These are phyloP conservation scores for Circinella minor DNA, from an alignment of 371 early-diverging fungal genomes.

Conservation along the genomic window DNA sequence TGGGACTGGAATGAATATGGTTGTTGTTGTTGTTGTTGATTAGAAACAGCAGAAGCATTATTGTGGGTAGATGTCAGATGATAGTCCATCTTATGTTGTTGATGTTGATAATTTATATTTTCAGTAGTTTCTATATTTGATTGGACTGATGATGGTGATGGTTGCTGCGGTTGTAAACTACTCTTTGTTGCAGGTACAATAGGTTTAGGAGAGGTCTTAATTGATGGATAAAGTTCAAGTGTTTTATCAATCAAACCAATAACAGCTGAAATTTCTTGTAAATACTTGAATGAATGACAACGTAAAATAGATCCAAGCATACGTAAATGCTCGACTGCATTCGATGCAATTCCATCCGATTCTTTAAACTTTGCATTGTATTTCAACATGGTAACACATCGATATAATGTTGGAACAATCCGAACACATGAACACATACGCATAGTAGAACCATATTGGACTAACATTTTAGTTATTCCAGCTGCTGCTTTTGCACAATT, in stretches of 20 bases:
- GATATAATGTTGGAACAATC: slow-evolving; percentile 5
- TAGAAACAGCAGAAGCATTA: neutral
- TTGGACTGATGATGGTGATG: neutral
- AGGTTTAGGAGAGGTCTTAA: neutral
- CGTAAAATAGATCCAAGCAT: neutral
- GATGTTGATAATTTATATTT: neutral
- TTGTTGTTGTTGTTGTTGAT: neutral
- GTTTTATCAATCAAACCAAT: neutral
- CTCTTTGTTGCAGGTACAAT: neutral
- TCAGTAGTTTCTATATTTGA: neutral
- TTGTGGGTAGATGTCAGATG: neutral
- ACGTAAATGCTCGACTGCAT: slow-evolving; percentile 7
- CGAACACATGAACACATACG: slow-evolving; percentile 20
- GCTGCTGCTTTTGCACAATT: slow-evolving; percentile 14
- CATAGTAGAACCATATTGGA: neutral
- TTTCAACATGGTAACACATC: slow-evolving; percentile 4
- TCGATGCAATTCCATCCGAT: neutral
- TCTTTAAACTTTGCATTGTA: slow-evolving; percentile 2
- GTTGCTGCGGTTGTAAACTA: neutral
- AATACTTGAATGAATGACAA: slow-evolving; percentile 5
- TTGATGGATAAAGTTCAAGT: neutral
- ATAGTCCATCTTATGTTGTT: neutral
- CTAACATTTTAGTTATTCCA: slow-evolving; percentile 5
- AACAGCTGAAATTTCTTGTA: slow-evolving; percentile 6
- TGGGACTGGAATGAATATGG: neutral